Evolutionary conservation across 2,329 filamentous ascomycete genomes (phyloP).

Genomic region (Gaeumannomyces sp.): DNA sequence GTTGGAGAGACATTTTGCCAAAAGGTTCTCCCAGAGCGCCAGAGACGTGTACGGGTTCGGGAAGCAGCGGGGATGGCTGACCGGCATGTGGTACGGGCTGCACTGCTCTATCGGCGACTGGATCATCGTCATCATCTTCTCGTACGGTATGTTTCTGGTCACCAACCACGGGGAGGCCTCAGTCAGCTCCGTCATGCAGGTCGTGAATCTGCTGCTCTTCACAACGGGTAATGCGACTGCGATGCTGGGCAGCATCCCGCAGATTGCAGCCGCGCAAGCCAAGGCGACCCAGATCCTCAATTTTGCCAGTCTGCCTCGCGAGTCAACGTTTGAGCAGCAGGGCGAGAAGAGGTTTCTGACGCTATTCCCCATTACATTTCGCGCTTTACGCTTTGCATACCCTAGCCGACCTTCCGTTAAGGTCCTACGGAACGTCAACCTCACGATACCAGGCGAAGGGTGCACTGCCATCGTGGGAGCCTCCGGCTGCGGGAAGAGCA

Average conservation of each 20-base stretch:
- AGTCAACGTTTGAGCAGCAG: conserved; percentile 50
- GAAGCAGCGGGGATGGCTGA: conserved; percentile 56
- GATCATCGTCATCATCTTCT: conserved; percentile 74
- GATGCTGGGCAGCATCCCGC: conserved; percentile 70
- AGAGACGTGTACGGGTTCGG: conserved; percentile 53
- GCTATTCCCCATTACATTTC: conserved; percentile 44
- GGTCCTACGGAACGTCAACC: conserved; percentile 59
- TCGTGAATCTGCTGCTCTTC: conserved; percentile 80
- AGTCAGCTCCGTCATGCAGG: conserved; percentile 59
- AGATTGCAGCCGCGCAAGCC: conserved; percentile 68
- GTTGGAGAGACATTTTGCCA: conserved; percentile 64
- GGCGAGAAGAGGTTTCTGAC: conserved; percentile 31
- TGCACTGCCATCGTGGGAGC: conserved; percentile 74
- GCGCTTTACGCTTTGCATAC: conserved; percentile 65
- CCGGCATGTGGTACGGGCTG: conserved; percentile 70
- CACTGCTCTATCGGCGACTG: conserved; percentile 67
- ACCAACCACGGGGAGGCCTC: conserved; percentile 36
- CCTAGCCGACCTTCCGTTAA: conserved; percentile 40
- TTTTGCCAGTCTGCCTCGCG: conserved; percentile 54
- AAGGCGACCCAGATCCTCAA: conserved; percentile 67
- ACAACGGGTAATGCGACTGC: conserved; percentile 66
- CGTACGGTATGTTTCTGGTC: conserved; percentile 67
- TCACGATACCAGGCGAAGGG: conserved; percentile 54
- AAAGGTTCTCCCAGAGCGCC: conserved; percentile 52
- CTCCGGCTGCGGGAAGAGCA: conserved; percentile 90